Evolutionary conservation across 352 stramenopile species (phyloP), one percentile per base, ranked within the genome.

Genomic region (Lagenidium sp.): DNA sequence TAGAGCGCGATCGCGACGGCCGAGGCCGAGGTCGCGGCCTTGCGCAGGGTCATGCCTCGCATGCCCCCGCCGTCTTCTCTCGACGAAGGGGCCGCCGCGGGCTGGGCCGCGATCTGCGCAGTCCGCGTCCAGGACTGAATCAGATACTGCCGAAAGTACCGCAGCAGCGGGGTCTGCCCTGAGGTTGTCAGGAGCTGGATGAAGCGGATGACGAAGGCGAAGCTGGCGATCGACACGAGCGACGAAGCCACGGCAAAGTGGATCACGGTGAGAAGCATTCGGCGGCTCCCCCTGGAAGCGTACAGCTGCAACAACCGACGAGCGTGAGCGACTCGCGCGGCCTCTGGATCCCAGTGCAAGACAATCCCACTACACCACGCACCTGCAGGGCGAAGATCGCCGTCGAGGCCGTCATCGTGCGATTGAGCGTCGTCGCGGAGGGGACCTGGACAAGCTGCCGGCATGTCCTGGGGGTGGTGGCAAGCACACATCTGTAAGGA

Each of bases 371-470:
- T n/a, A n/a, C n/a, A 6, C 24, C 23, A 23, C 19, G n/a, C 22
- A 80, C 61, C 64, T 82, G 79, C 16, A 88, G 63, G 12, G 80
- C 71, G 26, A 91, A 58, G 20, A 91, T 47, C 12, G 65, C 78
- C 26, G 68, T 84, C 4, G 79, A 91, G 36, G 82, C 63, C 1
- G 73, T 71, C 12, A 75, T 77, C 2, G 79, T 85, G 23, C 73
- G 75, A 26, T 88, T 72, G 16, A 91, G 58, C 31, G 59, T 66
- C 50, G 52, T 62, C 1, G 76, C 52, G 35, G 68, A 79, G 31
- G 79, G 79, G 20, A 76, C 51, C 36, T 77, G 64, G 32, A 83
- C 67, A 18, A 91, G 35, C 35, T 81, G 55, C 53, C 63, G 76
- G 44, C 72, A 85, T 1, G 60, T 60, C 25, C 66, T n/a, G n/a